Evolutionary conservation across 768 basidiomycete species (phyloP), one percentile per base, ranked within the genome.

Genomic region (Austroboletus eburneus): DNA sequence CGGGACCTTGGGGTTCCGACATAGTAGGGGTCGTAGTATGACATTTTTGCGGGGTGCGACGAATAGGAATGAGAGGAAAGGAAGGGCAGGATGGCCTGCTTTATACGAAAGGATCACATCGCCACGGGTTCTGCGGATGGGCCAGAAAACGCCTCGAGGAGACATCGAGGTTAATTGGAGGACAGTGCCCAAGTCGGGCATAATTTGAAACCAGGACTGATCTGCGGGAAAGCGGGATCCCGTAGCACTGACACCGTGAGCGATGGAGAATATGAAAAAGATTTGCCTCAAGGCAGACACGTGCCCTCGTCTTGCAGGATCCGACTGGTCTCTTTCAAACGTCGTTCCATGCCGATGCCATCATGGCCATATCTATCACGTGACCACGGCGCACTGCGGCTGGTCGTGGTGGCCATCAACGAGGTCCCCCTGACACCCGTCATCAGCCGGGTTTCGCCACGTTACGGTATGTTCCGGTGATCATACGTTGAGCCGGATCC

Each of bases 11-110:
- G 57, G 14, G 61, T 52, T n/a, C n/a, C n/a, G 33, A 52, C 44
- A 54, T 63, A 62, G 59, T 70, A 68, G 5, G 66, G 57, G 54
- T 73, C 72, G 65, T 74, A 74, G 62, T 75, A 74, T 4, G 72
- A 67, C 72, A 74, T 74, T 25, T 25, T 58, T 57, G 49, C 35
- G 46, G 44, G 44, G 49, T 35, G 37, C 30, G 45, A 42, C 46
- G 48, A n/a, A 43, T 38, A 30, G 42, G 30, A 29, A 46, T 49
- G 49, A 22, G 57, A 53, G 18, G 24, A 29, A 21, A 18, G 25
- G 3, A 14, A 24, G 2, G 7, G 35, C 14, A 18, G 42, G 14
- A 34, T 6, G 27, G 30, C 21, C 24, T 20, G 23, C 32, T 64
- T 68, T 66, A 65, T 66, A 68, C 35, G 22, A 45, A 39, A 43